Conservation (phyloP, 768 basidiomycete species). For the Boletus edulis region DNA sequence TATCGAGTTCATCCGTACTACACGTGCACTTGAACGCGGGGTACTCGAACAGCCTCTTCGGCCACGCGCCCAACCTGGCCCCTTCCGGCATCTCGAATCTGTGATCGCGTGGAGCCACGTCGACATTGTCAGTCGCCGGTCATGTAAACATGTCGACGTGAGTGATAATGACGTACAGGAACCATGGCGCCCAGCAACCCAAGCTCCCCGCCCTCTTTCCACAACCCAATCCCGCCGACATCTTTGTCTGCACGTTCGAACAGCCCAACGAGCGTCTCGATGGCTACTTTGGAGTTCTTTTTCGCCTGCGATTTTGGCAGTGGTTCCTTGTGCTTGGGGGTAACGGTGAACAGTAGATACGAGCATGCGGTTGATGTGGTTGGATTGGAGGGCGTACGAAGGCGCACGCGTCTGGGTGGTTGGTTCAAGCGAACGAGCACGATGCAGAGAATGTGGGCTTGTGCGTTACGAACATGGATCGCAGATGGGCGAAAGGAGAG, state of each 20-base stretch:
- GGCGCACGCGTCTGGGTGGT: slow-evolving; percentile 55
- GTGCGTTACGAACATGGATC: slow-evolving; percentile 52
- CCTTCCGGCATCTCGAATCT: slow-evolving; percentile 57
- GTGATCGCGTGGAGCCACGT: slow-evolving; percentile 33
- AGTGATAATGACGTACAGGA: slow-evolving; percentile 46
- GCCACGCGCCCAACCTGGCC: slow-evolving; percentile 49
- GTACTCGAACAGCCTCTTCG: slow-evolving; percentile 52
- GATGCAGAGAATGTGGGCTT: neutral
- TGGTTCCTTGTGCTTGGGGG: slow-evolving; percentile 62
- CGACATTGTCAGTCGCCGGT: too few species aligned
- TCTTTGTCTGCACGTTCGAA: slow-evolving; percentile 52
- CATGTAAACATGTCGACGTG: too few species aligned
- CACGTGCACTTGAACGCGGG: slow-evolving; percentile 63
- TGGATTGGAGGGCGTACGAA: slow-evolving; percentile 60
- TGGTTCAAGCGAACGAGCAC: neutral
- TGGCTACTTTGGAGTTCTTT: slow-evolving; percentile 51
- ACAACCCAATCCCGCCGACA: slow-evolving; percentile 53
- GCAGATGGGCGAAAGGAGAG: slow-evolving; percentile 53
- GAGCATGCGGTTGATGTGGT: slow-evolving; percentile 61
- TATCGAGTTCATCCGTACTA: slow-evolving; percentile 63
- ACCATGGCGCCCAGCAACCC: slow-evolving; percentile 65
- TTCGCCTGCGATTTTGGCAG: slow-evolving; percentile 48
- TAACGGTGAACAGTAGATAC: slow-evolving; percentile 75
- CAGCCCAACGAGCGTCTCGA: slow-evolving; percentile 50
- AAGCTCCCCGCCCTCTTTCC: slow-evolving; percentile 53